Percentiles rank a stretch among this genome's conserved stretches.
phyloP scores from a whole-genome alignment of 2,329 filamentous ascomycete species.

The Apiospora arundinis region DNA sequence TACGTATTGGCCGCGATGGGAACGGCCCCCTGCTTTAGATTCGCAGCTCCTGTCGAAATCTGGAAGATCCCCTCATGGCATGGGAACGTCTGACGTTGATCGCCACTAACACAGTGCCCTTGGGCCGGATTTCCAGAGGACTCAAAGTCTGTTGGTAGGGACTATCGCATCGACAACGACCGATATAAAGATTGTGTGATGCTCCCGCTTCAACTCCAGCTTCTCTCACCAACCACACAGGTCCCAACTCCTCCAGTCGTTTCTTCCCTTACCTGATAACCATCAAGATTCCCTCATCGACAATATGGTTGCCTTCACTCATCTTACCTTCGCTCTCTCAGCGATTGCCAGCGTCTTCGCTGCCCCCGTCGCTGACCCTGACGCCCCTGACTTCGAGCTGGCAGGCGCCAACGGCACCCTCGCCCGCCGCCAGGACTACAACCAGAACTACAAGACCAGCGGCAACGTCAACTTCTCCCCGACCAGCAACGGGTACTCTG shows the following conservation, averaged over 20 bases:
- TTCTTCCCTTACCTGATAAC: neutral
- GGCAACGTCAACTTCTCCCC: constrained; percentile 43
- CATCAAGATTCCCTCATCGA: neutral
- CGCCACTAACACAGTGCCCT: neutral
- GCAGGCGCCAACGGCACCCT: constrained; percentile 31
- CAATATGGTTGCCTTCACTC: constrained; percentile 35
- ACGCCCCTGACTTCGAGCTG: constrained; percentile 37
- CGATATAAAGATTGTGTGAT: neutral
- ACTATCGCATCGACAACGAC: neutral
- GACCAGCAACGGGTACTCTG: constrained; percentile 44
- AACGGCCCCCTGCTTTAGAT: neutral
- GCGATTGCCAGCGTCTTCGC: constrained; percentile 34
- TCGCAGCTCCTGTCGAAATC: neutral
- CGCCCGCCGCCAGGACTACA: constrained; percentile 43
- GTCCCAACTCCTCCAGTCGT: neutral
- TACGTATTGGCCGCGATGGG: neutral
- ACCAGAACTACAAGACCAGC: constrained; percentile 48
- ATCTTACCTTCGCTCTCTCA: constrained; percentile 33
- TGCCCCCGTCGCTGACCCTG: constrained; percentile 31
- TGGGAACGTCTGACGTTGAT: neutral
- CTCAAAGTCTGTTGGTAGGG: neutral
- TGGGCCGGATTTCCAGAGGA: neutral
- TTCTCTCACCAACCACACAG: neutral
- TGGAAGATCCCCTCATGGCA: neutral
- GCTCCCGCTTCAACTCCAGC: neutral